Conservation (phyloP, 139 green algal species). For the Gonium pectorale region DNA sequence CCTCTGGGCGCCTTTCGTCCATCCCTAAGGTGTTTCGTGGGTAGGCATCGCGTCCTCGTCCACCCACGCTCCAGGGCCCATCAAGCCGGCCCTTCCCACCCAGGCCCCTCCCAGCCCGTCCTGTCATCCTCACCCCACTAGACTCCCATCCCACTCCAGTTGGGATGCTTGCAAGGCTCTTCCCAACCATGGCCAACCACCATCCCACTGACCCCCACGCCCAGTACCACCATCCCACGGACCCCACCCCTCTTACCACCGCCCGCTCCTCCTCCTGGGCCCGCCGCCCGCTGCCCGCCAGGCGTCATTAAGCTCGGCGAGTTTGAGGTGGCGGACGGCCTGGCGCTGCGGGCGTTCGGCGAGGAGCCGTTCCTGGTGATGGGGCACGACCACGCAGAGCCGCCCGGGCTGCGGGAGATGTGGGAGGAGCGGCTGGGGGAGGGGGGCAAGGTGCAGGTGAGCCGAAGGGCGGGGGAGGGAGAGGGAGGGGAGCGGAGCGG, state of each 20-base stretch:
- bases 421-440: conserved; percentile 42
- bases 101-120: no score
- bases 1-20: no score
- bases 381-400: conserved; percentile 36
- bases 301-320: conserved; percentile 44
- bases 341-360: conserved; percentile 46
- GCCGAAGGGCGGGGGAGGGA: neutral
- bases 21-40: no score
- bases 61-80: no score
- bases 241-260: neutral
- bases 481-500: neutral
- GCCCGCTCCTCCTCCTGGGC: neutral
- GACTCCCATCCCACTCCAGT: no score
- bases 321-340: conserved; percentile 44
- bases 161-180: no score
- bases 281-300: no score
- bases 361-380: conserved; percentile 31
- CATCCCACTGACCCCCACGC: no score
- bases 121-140: no score
- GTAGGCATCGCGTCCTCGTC: no score
- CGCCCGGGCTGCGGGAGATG: conserved; percentile 4
- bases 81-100: no score
- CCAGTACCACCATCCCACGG: neutral
- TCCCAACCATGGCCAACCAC: no score
- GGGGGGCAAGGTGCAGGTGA: conserved; percentile 13